phyloP scores from a whole-genome alignment of 1,284 basidiomycete genomes.

The Earliella scabrosa region DNA sequence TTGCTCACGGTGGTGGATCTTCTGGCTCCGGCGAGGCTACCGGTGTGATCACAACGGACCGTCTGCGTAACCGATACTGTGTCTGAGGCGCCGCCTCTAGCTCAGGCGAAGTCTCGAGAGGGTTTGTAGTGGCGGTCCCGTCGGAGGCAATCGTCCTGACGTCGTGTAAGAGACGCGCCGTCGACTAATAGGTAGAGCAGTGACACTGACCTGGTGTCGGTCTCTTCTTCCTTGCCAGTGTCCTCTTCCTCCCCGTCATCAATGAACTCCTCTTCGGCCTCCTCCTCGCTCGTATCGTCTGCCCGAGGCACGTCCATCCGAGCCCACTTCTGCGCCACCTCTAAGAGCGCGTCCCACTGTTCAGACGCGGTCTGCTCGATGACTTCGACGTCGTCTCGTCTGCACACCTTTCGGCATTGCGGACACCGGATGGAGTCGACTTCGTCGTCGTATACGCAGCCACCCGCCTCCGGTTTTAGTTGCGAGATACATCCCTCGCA shows the following conservation, averaged over 20 bases:
- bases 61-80: conserved; percentile 8
- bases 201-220: too few species aligned
- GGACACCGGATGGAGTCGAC: conserved; percentile 43
- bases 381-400: conserved; percentile 42
- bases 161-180: background rate
- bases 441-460: conserved; percentile 15
- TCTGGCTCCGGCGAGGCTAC: background rate
- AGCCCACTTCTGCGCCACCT: conserved; percentile 46
- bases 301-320: conserved; percentile 41
- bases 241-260: conserved; percentile 33
- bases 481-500: conserved; percentile 44
- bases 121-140: conserved; percentile 1
- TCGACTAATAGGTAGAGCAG: too few species aligned
- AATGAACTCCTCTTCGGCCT: conserved; percentile 46
- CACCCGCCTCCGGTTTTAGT: conserved; percentile 20
- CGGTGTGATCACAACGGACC: conserved; percentile 1
- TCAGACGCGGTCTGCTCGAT: conserved; percentile 47
- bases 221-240: too few species aligned
- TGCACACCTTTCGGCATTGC: conserved; percentile 40
- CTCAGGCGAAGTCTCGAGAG: conserved; percentile 16
- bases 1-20: background rate
- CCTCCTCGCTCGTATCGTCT: conserved; percentile 46
- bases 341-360: conserved; percentile 53
- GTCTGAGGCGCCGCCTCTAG: conserved; percentile 3
- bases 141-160: conserved; percentile 7